Conservation (phyloP, 371 early-diverging fungal genomes). For the Cokeromyces recurvatus region DNA sequence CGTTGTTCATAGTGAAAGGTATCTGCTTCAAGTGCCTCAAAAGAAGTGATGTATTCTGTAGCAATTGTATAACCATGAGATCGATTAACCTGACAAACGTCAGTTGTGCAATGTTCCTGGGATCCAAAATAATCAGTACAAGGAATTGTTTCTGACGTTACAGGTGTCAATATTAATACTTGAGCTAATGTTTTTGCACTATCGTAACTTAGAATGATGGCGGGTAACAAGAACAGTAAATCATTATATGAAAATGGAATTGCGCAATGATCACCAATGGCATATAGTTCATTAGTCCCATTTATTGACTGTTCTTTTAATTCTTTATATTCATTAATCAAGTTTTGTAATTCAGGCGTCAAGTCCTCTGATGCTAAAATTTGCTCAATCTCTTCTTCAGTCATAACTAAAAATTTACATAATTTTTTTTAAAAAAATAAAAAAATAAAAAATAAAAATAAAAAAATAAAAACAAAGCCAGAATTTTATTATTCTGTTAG, state of each 20-base stretch:
- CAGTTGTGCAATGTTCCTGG: neutral
- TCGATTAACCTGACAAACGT: no score
- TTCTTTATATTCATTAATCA: conserved; percentile 4
- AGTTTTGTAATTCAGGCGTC: conserved; percentile 2
- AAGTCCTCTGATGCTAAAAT: neutral
- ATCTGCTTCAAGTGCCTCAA: conserved; percentile 13
- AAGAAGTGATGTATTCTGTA: conserved; percentile 5
- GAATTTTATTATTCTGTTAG: no score
- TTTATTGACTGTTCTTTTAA: neutral
- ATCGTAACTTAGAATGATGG: neutral
- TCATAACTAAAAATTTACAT: no score
- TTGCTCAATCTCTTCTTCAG: no score
- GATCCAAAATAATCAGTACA: conserved; percentile 9
- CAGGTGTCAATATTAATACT: conserved; percentile 22
- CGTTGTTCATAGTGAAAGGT: no score
- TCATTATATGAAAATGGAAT: neutral
- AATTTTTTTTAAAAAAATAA: no score
- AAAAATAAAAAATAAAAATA: no score
- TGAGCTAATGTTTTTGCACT: neutral
- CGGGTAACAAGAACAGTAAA: conserved; percentile 4
- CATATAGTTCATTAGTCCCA: neutral
- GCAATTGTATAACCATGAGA: conserved; percentile 21
- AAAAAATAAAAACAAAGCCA: no score
- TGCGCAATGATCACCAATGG: conserved; percentile 3
- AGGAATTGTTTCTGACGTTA: conserved; percentile 16